phyloP scores from a whole-genome alignment of 2,329 filamentous ascomycete genomes.

The Paecilomyces variotii region DNA sequence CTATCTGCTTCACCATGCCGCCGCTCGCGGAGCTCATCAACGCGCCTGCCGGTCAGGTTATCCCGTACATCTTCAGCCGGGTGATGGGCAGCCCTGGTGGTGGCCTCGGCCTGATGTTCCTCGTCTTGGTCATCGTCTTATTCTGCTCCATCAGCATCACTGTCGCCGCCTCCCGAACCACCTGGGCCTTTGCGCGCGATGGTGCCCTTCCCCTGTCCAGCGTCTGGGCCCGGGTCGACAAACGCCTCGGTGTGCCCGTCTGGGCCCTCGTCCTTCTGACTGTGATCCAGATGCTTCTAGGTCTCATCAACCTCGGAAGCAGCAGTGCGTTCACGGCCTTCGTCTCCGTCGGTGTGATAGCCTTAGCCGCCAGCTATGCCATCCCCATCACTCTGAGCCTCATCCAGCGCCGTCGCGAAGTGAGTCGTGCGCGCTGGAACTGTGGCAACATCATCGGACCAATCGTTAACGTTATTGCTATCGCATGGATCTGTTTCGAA shows the following conservation, averaged over 20 bases:
- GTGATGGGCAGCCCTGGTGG: slow-evolving; percentile 45
- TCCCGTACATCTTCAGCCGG: slow-evolving; percentile 44
- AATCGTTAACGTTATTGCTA: slow-evolving; percentile 38
- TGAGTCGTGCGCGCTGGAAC: slow-evolving; percentile 42
- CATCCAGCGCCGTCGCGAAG: slow-evolving; percentile 38
- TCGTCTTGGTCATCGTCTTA: slow-evolving; percentile 43
- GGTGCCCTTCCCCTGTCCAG: slow-evolving; percentile 35
- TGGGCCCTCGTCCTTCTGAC: slow-evolving; percentile 37
- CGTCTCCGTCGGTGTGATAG: slow-evolving; percentile 49
- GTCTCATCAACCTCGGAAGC: slow-evolving; percentile 43
- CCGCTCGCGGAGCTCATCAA: slow-evolving; percentile 37
- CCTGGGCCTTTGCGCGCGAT: slow-evolving; percentile 41
- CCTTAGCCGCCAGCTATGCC: slow-evolving; percentile 47
- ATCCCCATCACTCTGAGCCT: slow-evolving; percentile 49
- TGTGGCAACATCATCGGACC: slow-evolving; percentile 38
- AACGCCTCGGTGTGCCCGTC: slow-evolving; percentile 31
- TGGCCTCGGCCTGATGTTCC: slow-evolving; percentile 41
- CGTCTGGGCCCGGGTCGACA: slow-evolving; percentile 30
- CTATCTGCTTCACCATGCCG: slow-evolving; percentile 46
- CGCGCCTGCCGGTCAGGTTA: slow-evolving; percentile 40
- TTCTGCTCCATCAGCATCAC: slow-evolving; percentile 50
- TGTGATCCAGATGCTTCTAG: slow-evolving; percentile 41
- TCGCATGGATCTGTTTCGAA: slow-evolving; percentile 47
- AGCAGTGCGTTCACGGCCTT: slow-evolving; percentile 43
- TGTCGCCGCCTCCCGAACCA: slow-evolving; percentile 40